Conservation (phyloP, 768 basidiomycete species). For the Suillus bovinus region DNA sequence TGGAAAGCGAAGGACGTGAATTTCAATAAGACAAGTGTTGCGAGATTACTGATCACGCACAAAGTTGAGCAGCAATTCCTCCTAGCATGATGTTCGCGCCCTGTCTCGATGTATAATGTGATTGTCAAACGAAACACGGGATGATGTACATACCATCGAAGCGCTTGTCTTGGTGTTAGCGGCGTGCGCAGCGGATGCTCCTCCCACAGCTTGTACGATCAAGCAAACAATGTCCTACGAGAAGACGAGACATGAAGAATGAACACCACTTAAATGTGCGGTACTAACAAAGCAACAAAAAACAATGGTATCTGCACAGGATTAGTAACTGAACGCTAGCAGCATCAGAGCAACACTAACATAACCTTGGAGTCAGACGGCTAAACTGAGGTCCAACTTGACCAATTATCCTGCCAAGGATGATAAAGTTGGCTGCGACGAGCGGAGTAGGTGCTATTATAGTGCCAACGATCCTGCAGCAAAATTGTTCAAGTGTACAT, state of each 20-base stretch:
- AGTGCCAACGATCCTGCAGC: slow-evolving; percentile 34
- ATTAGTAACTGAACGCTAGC: neutral
- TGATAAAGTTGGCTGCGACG: slow-evolving; percentile 56
- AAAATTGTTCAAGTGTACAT: neutral
- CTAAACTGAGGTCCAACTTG: slow-evolving; percentile 50
- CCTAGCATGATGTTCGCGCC: slow-evolving; percentile 59
- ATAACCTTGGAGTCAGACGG: slow-evolving; percentile 38
- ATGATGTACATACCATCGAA: slow-evolving; percentile 11
- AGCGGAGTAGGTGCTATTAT: slow-evolving; percentile 59
- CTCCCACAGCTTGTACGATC: slow-evolving; percentile 41
- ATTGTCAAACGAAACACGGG: neutral
- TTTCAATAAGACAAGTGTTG: slow-evolving; percentile 15
- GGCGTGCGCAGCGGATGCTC: slow-evolving; percentile 46
- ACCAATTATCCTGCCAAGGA: slow-evolving; percentile 48
- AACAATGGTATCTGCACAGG: slow-evolving; percentile 11
- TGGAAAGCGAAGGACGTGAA: slow-evolving; percentile 22
- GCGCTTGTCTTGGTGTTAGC: slow-evolving; percentile 24
- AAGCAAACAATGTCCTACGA: slow-evolving; percentile 38
- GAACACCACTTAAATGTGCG: neutral
- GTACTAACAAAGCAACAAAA: slow-evolving; percentile 16
- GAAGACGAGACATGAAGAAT: neutral
- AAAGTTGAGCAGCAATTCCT: slow-evolving; percentile 62
- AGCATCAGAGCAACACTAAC: slow-evolving; percentile 16
- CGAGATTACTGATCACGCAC: slow-evolving; percentile 30
- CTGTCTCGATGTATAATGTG: slow-evolving; percentile 24